Evolutionary conservation across 352 stramenopile genomes (phyloP).

Genomic region (Phytopythium vexans): DNA sequence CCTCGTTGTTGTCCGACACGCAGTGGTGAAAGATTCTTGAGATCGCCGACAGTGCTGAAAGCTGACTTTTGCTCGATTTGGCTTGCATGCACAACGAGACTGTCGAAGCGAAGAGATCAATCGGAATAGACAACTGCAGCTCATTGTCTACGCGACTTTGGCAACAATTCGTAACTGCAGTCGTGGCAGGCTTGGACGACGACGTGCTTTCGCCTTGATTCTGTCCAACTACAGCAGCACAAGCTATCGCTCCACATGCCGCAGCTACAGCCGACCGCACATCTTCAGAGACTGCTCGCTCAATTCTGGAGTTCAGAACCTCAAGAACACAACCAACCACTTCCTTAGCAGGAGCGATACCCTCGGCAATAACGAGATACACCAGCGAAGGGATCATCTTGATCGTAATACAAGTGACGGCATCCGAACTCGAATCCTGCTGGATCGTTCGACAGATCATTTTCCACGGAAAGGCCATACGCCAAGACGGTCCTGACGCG

Average conservation of each 20-base stretch:
- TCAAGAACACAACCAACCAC: constrained; percentile 39
- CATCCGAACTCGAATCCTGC: constrained; percentile 22
- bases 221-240: constrained; percentile 21
- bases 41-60: constrained; percentile 20
- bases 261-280: constrained; percentile 24
- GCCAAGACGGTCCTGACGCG: constrained; percentile 29
- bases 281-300: constrained; percentile 22
- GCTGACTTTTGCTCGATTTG: constrained; percentile 3
- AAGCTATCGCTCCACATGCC: constrained; percentile 35
- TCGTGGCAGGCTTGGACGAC: neutral
- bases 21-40: constrained; percentile 43
- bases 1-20: constrained; percentile 21
- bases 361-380: constrained; percentile 32
- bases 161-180: neutral
- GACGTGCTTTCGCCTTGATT: neutral
- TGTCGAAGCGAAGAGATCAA: constrained; percentile 17
- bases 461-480: constrained; percentile 40
- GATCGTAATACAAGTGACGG: constrained; percentile 25
- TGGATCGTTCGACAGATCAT: constrained; percentile 27
- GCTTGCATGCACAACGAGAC: neutral
- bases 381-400: constrained; percentile 36
- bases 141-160: neutral
- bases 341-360: constrained; percentile 32
- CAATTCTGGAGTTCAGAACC: constrained; percentile 24
- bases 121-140: constrained; percentile 21